phyloP scores from a whole-genome alignment of 305 asterid species.

The Fraxinus floribunda region DNA sequence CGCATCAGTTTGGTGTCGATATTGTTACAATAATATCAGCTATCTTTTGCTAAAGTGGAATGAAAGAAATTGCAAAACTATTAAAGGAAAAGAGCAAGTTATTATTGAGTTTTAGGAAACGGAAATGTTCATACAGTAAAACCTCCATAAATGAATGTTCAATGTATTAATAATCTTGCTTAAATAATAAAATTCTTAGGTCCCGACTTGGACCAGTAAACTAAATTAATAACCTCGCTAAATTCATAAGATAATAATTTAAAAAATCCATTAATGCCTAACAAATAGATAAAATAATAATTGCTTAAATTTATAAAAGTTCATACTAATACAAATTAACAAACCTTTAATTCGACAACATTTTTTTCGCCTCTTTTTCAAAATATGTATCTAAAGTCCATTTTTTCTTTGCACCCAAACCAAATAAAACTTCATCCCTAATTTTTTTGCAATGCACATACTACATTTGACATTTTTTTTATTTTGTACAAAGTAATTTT shows the following conservation, averaged over 20 bases:
- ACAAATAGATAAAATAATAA: background rate
- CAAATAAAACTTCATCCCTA: background rate
- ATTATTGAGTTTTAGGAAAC: background rate
- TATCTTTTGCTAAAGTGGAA: background rate
- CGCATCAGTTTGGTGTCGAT: background rate
- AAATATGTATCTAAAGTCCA: background rate
- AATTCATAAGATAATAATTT: background rate
- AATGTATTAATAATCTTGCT: background rate
- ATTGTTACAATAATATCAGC: background rate
- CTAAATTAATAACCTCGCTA: background rate
- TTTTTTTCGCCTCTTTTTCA: background rate
- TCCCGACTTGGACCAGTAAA: background rate
- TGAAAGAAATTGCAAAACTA: background rate
- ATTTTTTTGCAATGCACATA: background rate
- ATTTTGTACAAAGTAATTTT: background rate
- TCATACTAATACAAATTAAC: background rate
- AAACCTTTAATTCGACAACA: background rate
- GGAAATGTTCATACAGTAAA: background rate
- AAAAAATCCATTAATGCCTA: background rate
- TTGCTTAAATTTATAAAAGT: background rate
- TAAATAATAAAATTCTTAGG: background rate
- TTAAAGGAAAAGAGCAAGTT: background rate
- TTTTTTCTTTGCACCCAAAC: background rate
- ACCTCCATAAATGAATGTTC: background rate
- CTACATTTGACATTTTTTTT: background rate